A percentile compares a stretch with the other conserved stretches of the same genome.
Conservation (phyloP, 306 rosid species). For the Vachellia pachyceras region DNA sequence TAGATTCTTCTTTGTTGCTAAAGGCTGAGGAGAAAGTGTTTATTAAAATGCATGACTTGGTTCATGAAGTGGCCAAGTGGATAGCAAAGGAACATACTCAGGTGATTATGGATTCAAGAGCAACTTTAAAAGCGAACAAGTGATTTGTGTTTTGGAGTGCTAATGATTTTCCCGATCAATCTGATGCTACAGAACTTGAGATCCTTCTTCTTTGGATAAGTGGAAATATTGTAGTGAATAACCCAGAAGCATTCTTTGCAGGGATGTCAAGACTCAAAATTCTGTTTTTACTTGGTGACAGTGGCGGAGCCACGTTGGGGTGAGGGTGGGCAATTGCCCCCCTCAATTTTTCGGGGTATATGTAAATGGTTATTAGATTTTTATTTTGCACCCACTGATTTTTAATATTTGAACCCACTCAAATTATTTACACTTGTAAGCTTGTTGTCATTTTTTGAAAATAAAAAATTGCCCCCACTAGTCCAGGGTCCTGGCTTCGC, state of each 20-base stretch:
- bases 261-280: background rate
- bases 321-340: too few relatives aligned
- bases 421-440: too few relatives aligned
- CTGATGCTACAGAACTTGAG: slow-evolving; percentile 29
- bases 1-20: background rate
- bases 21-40: background rate
- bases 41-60: background rate
- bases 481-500: too few relatives aligned
- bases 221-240: background rate
- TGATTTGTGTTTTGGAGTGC: slow-evolving; percentile 13
- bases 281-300: background rate
- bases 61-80: background rate
- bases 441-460: too few relatives aligned
- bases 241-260: background rate
- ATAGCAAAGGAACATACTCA: background rate
- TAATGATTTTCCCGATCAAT: background rate
- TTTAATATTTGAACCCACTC: too few relatives aligned
- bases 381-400: too few relatives aligned
- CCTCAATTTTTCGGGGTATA: too few relatives aligned
- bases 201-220: background rate
- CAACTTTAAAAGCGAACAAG: background rate
- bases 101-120: background rate
- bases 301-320: too few relatives aligned
- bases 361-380: too few relatives aligned
- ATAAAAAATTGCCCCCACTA: too few relatives aligned